Base-by-base conservation (phyloP, 2,329 filamentous ascomycete genomes). In the Paecilomyces variotii region DNA sequence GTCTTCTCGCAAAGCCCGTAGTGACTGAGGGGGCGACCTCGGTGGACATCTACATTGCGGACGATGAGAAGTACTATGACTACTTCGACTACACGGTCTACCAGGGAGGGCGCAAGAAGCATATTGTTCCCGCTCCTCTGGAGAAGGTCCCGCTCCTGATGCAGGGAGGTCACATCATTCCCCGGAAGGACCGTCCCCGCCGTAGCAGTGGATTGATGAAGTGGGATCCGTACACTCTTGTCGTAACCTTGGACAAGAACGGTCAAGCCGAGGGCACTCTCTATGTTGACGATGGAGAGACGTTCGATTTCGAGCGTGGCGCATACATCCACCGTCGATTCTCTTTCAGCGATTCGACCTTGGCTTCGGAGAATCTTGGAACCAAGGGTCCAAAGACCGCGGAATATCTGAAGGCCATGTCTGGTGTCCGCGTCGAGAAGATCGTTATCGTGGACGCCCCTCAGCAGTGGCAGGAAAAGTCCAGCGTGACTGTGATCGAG, bases 201-300 rank as follows among this genome's bases (percentile, higher is more conserved):
- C 86, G 93, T 60, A 96, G 91, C 59, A 89, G 86, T 59, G 87
- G 89, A 24, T 80, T 97, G 53, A 97, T 97, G 94, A 88, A 85
- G 67, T 96, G 87, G 74, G 94, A 99, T 72, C 92, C 95, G 49
- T 96, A 96, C 78, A 99, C 94, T 0, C 84, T 99, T 1, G 87
- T 99, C 1, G 80, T 97, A 2, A 83, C 84, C 0, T 79, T 95
- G 14, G 80, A 84, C 64, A 84, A 85, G 64, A 80, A 83, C 32
- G 86, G 88, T 56, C 84, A 87, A 66, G 91, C 93, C 0, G 83
- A 87, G 54, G 94, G 94, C 28, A 87, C 89, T 54, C 78, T 99
- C 6, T 99, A 99, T 69, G 80, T 91, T 30, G 94, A 99, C 69
- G 94, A 99, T 64, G 94, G 94, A 54, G 92, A 97, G 74, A 89